Evolutionary conservation across 2,329 filamentous ascomycete species (phyloP).

Genomic region (Penicillium freii): DNA sequence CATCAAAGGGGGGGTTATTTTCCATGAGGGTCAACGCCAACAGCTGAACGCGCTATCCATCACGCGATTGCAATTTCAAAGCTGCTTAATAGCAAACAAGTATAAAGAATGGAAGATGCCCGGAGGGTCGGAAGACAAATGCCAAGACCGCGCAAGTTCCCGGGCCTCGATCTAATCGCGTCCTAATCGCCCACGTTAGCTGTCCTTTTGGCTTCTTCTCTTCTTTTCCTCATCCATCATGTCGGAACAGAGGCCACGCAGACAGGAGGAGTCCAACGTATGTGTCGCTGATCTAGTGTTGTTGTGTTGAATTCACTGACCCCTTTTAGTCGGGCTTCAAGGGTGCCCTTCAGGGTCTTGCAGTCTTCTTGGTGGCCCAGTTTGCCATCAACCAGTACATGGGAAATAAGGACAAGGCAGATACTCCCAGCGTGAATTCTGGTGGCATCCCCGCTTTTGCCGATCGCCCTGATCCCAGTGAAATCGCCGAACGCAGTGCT

Average conservation of each 20-base stretch:
- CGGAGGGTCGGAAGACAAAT: conserved; percentile 2
- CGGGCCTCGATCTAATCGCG: conserved; percentile 10
- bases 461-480: conserved; percentile 57
- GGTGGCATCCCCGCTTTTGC: conserved; percentile 60
- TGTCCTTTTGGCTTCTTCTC: conserved; percentile 14
- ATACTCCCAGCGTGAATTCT: conserved; percentile 18
- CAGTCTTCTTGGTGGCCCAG: conserved; percentile 60
- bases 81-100: not conserved
- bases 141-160: conserved; percentile 11
- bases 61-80: conserved; percentile 17
- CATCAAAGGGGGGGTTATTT: conserved; percentile 32
- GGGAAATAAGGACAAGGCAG: conserved; percentile 36
- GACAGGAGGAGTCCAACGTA: conserved; percentile 36
- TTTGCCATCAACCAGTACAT: conserved; percentile 58
- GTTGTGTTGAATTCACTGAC: conserved; percentile 22
- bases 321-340: conserved; percentile 41
- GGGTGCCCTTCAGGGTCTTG: conserved; percentile 54
- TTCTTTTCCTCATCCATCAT: conserved; percentile 28
- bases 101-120: conserved; percentile 1
- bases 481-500: conserved; percentile 43
- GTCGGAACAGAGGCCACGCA: conserved; percentile 41
- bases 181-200: not conserved
- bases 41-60: conserved; percentile 30
- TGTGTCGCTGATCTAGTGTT: conserved; percentile 12
- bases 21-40: conserved; percentile 33